These are phyloP conservation scores for Chytriomyces confervae DNA, from an alignment of 192 early-diverging fungal genomes.

Conservation along the genomic window DNA sequence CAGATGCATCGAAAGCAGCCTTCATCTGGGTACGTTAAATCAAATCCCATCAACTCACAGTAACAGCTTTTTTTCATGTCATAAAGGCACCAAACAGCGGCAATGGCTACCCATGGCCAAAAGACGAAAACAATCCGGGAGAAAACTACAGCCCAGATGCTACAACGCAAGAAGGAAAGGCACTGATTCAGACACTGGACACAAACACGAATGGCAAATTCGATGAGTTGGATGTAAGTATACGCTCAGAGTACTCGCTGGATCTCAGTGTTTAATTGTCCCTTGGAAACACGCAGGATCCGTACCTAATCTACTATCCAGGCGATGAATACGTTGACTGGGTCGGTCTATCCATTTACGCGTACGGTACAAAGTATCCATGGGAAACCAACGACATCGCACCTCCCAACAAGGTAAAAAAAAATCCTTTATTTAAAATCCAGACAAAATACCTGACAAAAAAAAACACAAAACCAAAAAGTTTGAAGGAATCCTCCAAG, in stretches of 20 bases:
- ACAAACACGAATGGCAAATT: constrained; percentile 19
- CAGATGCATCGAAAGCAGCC: constrained; percentile 4
- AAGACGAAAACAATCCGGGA: neutral
- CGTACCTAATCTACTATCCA: constrained; percentile 29
- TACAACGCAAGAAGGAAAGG: neutral
- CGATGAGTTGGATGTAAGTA: neutral
- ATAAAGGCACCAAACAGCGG: constrained; percentile 22
- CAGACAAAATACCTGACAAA: neutral
- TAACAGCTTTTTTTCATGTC: no score
- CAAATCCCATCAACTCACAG: no score
- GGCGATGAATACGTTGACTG: constrained; percentile 39
- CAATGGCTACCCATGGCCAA: constrained; percentile 29
- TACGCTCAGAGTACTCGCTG: no score
- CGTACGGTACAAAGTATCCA: constrained; percentile 5
- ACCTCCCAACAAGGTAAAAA: neutral
- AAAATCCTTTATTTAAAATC: neutral
- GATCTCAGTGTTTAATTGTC: no score
- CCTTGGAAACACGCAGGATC: constrained; percentile 4
- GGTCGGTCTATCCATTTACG: constrained; percentile 30
- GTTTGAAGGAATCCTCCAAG: constrained; percentile 3
- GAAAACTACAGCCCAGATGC: neutral
- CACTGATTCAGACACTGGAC: neutral
- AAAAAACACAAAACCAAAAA: neutral
- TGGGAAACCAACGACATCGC: constrained; percentile 10
- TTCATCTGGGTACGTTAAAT: constrained; percentile 7